Percentiles rank a stretch among this genome's conserved stretches.
Evolutionary conservation across 345 rosid species (phyloP).

Genomic region (Microthlaspi erraticum): DNA sequence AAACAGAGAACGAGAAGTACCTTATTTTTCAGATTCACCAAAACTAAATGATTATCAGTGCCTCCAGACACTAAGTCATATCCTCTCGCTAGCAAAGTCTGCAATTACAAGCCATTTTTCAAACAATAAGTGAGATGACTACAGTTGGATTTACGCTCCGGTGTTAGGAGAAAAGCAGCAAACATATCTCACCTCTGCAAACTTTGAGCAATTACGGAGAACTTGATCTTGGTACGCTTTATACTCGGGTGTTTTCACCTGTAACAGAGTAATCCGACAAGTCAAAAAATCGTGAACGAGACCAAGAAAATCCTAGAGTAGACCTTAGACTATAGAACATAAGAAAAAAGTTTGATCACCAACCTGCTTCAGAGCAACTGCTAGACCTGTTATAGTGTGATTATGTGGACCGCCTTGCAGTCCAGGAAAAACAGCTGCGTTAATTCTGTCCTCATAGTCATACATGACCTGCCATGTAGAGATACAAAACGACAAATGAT

Average conservation of each 20-base stretch:
- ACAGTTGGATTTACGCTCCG: not conserved
- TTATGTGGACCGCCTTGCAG: slow-evolving; percentile 99
- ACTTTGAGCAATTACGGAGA: slow-evolving; percentile 71
- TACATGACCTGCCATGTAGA: slow-evolving; percentile 69
- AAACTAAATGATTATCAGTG: slow-evolving; percentile 90
- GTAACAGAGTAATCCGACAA: slow-evolving; percentile 24
- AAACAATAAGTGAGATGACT: slow-evolving; percentile 17
- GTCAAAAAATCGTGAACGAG: slow-evolving; percentile 30
- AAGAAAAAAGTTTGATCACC: not conserved
- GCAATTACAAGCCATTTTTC: slow-evolving; percentile 45
- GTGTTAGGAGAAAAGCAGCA: not conserved
- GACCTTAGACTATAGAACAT: not conserved
- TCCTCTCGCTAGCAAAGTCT: slow-evolving; percentile 73
- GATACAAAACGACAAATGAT: slow-evolving; percentile 25
- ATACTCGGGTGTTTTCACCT: slow-evolving; percentile 86
- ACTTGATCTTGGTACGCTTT: slow-evolving; percentile 94
- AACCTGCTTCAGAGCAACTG: slow-evolving; percentile 95
- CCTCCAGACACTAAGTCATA: slow-evolving; percentile 97
- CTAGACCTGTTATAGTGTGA: slow-evolving; percentile 89
- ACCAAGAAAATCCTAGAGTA: slow-evolving; percentile 9
- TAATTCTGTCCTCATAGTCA: slow-evolving; percentile 84
- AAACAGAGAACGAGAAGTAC: slow-evolving; percentile 46
- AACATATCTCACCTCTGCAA: slow-evolving; percentile 65
- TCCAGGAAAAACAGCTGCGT: slow-evolving; percentile 95
- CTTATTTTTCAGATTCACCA: slow-evolving; percentile 86